Evolutionary conservation across 1,284 basidiomycete species (phyloP).

Genomic region (Earliella scabrosa): DNA sequence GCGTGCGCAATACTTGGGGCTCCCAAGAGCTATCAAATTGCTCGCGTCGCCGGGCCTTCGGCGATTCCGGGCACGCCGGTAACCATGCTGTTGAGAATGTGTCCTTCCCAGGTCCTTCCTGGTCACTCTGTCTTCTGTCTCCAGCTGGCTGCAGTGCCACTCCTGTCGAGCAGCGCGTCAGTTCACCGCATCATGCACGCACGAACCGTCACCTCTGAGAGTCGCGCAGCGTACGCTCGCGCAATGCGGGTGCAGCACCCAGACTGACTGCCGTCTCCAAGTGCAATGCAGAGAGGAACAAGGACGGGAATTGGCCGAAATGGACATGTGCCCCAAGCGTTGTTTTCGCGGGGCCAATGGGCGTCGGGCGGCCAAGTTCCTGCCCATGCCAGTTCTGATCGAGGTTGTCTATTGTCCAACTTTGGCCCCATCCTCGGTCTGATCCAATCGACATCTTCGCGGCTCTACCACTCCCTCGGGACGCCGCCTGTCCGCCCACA

Average conservation of each 20-base stretch:
- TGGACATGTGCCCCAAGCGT: slow-evolving; percentile 7
- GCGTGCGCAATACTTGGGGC: no score
- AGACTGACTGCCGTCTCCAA: neutral
- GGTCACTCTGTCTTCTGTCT: slow-evolving; percentile 1
- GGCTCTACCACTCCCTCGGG: slow-evolving; percentile 16
- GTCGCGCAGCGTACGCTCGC: no score
- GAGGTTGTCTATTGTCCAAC: slow-evolving; percentile 17
- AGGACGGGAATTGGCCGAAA: neutral
- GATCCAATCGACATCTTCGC: no score
- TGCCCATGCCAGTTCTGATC: slow-evolving; percentile 16
- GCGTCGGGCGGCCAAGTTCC: slow-evolving; percentile 2
- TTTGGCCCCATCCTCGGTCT: neutral
- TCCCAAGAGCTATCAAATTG: slow-evolving; percentile 3
- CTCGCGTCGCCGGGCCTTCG: slow-evolving; percentile 13
- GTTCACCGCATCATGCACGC: neutral
- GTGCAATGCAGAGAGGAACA: neutral
- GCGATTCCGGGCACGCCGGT: slow-evolving; percentile 20
- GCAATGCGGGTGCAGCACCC: no score
- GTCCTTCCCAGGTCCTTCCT: neutral
- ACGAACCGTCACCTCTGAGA: neutral
- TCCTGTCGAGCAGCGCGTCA: no score
- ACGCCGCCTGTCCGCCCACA: slow-evolving; percentile 11
- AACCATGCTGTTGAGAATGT: slow-evolving; percentile 11
- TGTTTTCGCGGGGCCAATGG: slow-evolving; percentile 22
- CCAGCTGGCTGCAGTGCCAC: no score